phyloP scores from a whole-genome alignment of 805 yeast species.

The Kazachstania africana region DNA sequence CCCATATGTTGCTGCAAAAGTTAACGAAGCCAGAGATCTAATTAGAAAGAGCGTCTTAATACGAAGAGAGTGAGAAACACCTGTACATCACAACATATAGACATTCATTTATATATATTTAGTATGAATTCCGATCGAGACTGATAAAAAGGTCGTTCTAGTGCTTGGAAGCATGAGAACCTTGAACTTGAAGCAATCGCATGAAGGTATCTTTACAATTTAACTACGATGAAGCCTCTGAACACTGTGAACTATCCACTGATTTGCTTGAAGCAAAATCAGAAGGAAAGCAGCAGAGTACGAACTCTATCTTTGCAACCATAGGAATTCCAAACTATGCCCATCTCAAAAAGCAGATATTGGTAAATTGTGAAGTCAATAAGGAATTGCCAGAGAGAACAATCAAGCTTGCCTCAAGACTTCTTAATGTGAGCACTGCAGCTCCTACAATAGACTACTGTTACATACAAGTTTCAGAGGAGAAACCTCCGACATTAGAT shows the following conservation, averaged over 20 bases:
- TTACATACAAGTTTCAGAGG: not conserved
- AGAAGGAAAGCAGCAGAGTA: no score
- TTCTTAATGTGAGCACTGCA: not conserved
- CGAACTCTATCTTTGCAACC: no score
- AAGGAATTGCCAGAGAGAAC: not conserved
- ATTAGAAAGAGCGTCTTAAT: slow-evolving; percentile 26
- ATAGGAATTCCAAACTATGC: no score
- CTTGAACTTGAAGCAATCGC: no score
- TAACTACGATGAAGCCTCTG: no score
- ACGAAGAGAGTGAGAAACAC: slow-evolving; percentile 4
- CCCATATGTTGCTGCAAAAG: slow-evolving; percentile 77
- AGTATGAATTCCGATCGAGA: no score
- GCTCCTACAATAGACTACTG: not conserved
- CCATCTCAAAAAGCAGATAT: no score
- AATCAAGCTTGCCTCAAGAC: not conserved
- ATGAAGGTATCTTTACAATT: no score
- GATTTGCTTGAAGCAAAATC: no score
- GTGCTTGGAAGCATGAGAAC: no score
- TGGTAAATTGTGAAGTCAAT: not conserved
- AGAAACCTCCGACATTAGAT: slow-evolving; percentile 6
- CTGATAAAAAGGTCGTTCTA: no score
- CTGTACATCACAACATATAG: not conserved
- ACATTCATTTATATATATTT: not conserved
- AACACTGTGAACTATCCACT: no score
- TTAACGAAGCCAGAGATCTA: slow-evolving; percentile 83